A percentile compares a stretch with the other conserved stretches of the same genome.
phyloP scores from a whole-genome alignment of 2,329 filamentous ascomycete genomes.

The Macrophomina pseudophaseolina region DNA sequence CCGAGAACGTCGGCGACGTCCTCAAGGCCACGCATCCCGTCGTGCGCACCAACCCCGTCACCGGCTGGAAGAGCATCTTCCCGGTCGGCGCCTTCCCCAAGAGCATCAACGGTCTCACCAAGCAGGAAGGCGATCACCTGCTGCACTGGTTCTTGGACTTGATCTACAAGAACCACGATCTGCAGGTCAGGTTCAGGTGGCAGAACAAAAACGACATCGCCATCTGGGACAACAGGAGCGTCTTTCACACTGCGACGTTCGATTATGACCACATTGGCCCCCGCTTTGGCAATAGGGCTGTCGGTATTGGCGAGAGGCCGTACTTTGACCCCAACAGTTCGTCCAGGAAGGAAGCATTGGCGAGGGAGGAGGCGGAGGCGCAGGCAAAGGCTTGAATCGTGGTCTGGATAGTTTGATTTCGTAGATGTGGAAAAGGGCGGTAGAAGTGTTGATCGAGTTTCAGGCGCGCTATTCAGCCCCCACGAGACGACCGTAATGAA shows the following conservation, averaged over 20 bases:
- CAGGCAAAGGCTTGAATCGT: not conserved
- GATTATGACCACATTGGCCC: slow-evolving; percentile 63
- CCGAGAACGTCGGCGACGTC: slow-evolving; percentile 59
- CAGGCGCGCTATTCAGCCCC: not conserved
- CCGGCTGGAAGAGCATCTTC: slow-evolving; percentile 64
- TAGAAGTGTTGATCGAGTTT: not conserved
- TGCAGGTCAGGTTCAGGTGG: slow-evolving; percentile 58
- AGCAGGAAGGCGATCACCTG: slow-evolving; percentile 49
- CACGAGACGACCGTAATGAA: not conserved
- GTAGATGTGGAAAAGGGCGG: not conserved
- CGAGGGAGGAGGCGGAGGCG: slow-evolving; percentile 4
- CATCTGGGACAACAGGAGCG: slow-evolving; percentile 71
- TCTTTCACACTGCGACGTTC: slow-evolving; percentile 66
- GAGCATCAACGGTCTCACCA: slow-evolving; percentile 51
- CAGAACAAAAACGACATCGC: slow-evolving; percentile 57
- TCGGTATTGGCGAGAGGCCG: slow-evolving; percentile 61
- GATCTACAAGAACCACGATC: slow-evolving; percentile 56
- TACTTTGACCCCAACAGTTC: slow-evolving; percentile 58
- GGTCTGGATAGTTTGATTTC: too few species aligned
- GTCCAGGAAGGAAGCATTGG: slow-evolving; percentile 51
- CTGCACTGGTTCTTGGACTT: slow-evolving; percentile 51
- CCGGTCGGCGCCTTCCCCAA: slow-evolving; percentile 40
- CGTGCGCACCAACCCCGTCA: slow-evolving; percentile 67
- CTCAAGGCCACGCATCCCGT: slow-evolving; percentile 61
- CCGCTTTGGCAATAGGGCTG: slow-evolving; percentile 58